Evolutionary conservation across 2,329 filamentous ascomycete genomes (phyloP), one percentile per base, ranked within the genome.

Genomic region (Hypoxylon sp.): DNA sequence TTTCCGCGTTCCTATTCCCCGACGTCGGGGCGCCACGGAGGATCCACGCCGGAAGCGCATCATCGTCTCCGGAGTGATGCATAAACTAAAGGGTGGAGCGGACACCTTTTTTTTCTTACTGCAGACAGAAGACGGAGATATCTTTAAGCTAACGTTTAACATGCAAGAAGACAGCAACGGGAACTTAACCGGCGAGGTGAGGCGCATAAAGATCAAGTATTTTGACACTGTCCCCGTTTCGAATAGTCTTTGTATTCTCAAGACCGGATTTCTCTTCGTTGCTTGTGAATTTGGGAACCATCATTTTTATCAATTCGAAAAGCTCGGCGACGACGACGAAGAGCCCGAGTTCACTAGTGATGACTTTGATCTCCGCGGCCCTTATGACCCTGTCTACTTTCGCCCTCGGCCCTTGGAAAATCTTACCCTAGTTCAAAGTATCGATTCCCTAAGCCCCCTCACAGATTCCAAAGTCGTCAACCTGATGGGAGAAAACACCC

Each of bases 51-150:
- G 97, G 65, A 98, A 97, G 80, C 91, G 96, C 33, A 90, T 85
- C 35, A 96, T 99, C 65, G 90, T 95, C 1, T 88, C 93, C 2
- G 96, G 96, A 55, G 94, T 97, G 14, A 95, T 98, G 90, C 96
- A 99, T 82, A 97, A 97, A 80, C 91, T 98, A 78, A 95, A 96
- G 75, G 89, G 89, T 67, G 90, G 86, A 65, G 86, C 85, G 5
- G 94, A 94, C 29, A 94, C 94, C 1, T 99, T 99, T 83, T 99
- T 99, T 84, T 97, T 98, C 79, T 87, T 99, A 2, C 83, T 99
- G 0, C 96, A 99, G 78, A 94, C 93, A 0, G 96, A 99, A 64
- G 97, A 99, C 78, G 96, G 96, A 14, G 97, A 99, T 80, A 85
- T 99, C 6, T 98, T 99, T 86, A 98, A 98, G 79, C 88, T 98